Evolutionary conservation across 768 basidiomycete genomes (phyloP).

Genomic region (Rubroboletus satanas): DNA sequence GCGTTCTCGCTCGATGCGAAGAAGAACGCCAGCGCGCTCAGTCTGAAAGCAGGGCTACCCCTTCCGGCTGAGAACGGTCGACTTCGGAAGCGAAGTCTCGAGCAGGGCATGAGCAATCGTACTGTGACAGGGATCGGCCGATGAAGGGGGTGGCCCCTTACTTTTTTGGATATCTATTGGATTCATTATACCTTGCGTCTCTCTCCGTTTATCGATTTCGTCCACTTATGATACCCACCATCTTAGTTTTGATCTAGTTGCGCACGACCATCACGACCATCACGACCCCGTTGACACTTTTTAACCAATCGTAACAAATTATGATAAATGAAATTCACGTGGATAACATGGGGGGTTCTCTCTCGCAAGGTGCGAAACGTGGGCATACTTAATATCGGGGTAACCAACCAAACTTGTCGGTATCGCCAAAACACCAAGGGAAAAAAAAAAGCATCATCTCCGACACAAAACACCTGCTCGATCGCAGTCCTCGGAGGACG

Average conservation of each 20-base stretch:
- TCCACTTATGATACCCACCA: conserved; percentile 6
- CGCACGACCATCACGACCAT: conserved; percentile 3
- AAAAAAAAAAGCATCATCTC: not conserved
- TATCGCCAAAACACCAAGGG: not conserved
- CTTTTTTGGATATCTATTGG: not conserved
- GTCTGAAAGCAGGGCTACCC: conserved; percentile 30
- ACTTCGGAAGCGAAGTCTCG: conserved; percentile 33
- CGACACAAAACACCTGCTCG: not conserved
- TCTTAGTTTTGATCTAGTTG: not conserved
- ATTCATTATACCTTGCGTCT: conserved; percentile 1
- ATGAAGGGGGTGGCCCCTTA: not conserved
- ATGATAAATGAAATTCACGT: not conserved
- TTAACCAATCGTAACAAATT: not conserved
- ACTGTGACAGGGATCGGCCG: conserved; percentile 52
- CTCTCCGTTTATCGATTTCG: not conserved
- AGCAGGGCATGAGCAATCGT: conserved; percentile 42
- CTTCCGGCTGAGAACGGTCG: conserved; percentile 49
- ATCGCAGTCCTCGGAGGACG: conserved; percentile 2
- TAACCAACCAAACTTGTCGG: not conserved
- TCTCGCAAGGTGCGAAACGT: not conserved
- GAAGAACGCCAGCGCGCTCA: conserved; percentile 46
- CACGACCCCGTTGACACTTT: not conserved
- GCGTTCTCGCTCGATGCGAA: conserved; percentile 58
- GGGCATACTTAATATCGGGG: not conserved
- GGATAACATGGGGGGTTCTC: not conserved